Percentiles rank a stretch among this genome's conserved stretches.
phyloP scores from a whole-genome alignment of 2,329 filamentous ascomycete genomes.

The Colletotrichum destructivum region DNA sequence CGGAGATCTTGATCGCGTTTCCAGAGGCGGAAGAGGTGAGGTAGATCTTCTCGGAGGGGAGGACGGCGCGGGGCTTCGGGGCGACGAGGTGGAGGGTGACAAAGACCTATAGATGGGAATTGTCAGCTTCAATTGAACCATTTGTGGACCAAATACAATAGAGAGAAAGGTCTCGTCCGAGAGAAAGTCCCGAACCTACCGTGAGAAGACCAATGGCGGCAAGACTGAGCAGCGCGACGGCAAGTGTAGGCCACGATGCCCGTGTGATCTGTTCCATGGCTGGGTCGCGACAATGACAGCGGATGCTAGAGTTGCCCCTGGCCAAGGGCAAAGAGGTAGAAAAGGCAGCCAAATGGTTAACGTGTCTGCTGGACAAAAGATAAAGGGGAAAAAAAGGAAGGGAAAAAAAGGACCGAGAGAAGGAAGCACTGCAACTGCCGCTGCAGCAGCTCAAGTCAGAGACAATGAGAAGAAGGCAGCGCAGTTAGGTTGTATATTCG shows the following conservation, averaged over 20 bases:
- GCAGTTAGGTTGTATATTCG: conserved; percentile 3
- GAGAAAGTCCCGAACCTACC: neutral
- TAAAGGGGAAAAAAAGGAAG: neutral
- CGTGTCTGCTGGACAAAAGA: neutral
- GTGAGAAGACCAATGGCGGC: conserved; percentile 24
- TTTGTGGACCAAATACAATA: neutral
- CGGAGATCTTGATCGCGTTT: conserved; percentile 58
- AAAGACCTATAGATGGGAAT: conserved; percentile 64
- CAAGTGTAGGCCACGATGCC: conserved; percentile 38
- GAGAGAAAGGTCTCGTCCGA: neutral
- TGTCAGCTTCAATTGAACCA: conserved; percentile 23
- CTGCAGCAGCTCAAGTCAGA: conserved; percentile 32
- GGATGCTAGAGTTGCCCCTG: neutral
- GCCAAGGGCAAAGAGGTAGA: conserved; percentile 2
- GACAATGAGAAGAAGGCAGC: conserved; percentile 27
- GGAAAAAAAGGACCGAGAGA: neutral
- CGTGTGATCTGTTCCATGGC: conserved; percentile 34
- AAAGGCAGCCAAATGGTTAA: neutral
- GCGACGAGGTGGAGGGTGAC: conserved; percentile 81
- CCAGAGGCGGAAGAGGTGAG: conserved; percentile 79
- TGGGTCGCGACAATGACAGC: conserved; percentile 8
- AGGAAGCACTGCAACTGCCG: conserved; percentile 25
- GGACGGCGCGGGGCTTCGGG: conserved; percentile 81
- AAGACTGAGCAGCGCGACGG: conserved; percentile 22
- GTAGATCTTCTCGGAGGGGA: conserved; percentile 88